Evolutionary conservation across 345 rosid genomes (phyloP).

Genomic region (Aquilaria sinensis): DNA sequence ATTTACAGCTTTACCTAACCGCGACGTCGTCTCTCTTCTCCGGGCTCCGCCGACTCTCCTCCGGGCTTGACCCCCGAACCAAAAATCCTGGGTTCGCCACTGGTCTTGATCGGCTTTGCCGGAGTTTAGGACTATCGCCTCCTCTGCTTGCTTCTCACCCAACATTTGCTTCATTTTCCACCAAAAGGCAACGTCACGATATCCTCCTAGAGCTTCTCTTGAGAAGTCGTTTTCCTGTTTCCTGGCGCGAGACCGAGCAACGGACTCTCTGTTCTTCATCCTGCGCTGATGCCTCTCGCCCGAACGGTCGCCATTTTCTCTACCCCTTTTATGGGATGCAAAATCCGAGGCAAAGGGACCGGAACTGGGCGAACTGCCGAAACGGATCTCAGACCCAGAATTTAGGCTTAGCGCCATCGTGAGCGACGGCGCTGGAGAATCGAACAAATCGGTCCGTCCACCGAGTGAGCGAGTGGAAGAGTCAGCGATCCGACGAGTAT

Average conservation of each 20-base stretch:
- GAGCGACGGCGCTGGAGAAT: neutral
- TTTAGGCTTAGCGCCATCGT: conserved; percentile 25
- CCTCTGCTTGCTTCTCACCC: conserved; percentile 86
- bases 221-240: conserved; percentile 43
- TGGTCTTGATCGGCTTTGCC: conserved; percentile 41
- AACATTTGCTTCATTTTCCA: conserved; percentile 43
- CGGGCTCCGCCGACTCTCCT: no score
- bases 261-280: conserved; percentile 69
- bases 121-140: conserved; percentile 64
- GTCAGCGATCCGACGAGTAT: neutral
- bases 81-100: no score
- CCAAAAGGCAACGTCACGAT: conserved; percentile 19
- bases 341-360: conserved; percentile 10
- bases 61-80: no score
- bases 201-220: conserved; percentile 26
- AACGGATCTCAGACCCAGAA: conserved; percentile 17
- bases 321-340: conserved; percentile 19
- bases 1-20: no score
- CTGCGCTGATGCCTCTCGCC: conserved; percentile 34
- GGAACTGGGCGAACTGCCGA: neutral
- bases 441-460: conserved; percentile 1
- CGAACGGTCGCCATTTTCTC: conserved; percentile 14
- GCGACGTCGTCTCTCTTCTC: no score
- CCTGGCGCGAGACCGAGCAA: conserved; percentile 56
- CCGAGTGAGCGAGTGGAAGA: neutral